Base-by-base conservation (phyloP, 2,329 filamentous ascomycete genomes). In the Aspergillus jensenii region DNA sequence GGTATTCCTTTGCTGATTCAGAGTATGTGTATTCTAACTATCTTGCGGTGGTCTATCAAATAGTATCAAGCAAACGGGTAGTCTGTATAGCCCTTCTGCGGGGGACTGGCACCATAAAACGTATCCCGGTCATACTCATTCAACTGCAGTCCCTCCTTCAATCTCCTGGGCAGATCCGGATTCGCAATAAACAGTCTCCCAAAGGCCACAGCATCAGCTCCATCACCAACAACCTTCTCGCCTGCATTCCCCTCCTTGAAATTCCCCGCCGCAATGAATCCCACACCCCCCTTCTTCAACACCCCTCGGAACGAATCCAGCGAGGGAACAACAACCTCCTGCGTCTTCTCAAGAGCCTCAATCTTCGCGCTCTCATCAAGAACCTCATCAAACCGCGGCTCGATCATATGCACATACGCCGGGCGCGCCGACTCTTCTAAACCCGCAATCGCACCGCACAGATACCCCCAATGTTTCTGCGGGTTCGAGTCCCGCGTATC, bases 321-420 rank as follows among this genome's bases (percentile, higher is more conserved):
- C 0, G 73, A 78, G 15, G 51, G 68, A 63, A 39, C 15, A 5
- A n/a, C 15, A 14, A 25, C 54, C 9, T 48, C 44, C 23, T 60
- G 70, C 15, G 46, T 65, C 8, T 54, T 60, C 2, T 48, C 52
- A 3, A 81, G 71, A 0, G 78, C 71, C 2, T 68, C 69, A 37
- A 81, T 62, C 65, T 81, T 81, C 33, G 75, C 69, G 41, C 73
- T 65, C 68, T 80, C 78, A 47, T 79, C 73, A 8, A 81, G 67
- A 1, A 78, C 74, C 59, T 81, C 78, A 33, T 81, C 78, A 40
- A 80, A 80, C 4, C 78, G 75, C 14, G 79, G 78, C 67, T 81
- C 79, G 8, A 81, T 64, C 77, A 80, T 80, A 58, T 80, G 78
- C 12, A 80, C 76, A n/a, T 80, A 81, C 3, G 65, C 68, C 1